Evolutionary conservation across 345 rosid species (phyloP).

Genomic region (Syzygium aqueum): DNA sequence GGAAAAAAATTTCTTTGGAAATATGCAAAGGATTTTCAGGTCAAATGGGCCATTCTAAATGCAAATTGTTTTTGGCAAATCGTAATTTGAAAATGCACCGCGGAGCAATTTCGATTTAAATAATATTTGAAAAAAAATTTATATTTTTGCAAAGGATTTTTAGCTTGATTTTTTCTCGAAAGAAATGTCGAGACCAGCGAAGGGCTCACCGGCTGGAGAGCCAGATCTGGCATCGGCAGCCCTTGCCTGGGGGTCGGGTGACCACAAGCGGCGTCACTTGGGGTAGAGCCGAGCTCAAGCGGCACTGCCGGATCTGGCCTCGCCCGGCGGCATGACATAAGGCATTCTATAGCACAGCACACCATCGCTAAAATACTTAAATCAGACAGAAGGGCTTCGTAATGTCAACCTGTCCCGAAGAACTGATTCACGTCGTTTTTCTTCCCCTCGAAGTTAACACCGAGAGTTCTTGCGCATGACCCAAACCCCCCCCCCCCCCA

Average conservation of each 20-base stretch:
- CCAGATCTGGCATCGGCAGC: background rate
- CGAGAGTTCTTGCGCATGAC: background rate
- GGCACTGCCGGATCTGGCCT: background rate
- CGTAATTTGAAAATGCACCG: background rate
- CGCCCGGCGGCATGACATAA: background rate
- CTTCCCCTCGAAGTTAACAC: background rate
- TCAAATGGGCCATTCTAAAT: background rate
- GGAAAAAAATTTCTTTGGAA: background rate
- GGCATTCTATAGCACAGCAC: background rate
- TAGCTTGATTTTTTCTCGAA: background rate
- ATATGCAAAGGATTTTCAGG: background rate
- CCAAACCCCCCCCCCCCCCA: too few species aligned
- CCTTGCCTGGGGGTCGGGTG: background rate
- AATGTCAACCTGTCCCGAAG: background rate
- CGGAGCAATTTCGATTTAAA: background rate
- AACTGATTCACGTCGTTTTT: background rate
- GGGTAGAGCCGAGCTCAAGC: background rate
- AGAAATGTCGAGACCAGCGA: too few species aligned
- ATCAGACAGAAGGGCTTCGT: background rate
- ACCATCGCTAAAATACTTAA: background rate
- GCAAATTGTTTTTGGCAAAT: background rate
- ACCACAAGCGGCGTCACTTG: background rate
- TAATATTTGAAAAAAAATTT: background rate
- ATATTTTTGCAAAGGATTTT: too few species aligned
- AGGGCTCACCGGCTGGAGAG: rapidly evolving